A percentile compares a stretch with the other conserved stretches of the same genome.
Evolutionary conservation across 2,329 filamentous ascomycete species (phyloP).

Genomic region (Cordyceps militaris): DNA sequence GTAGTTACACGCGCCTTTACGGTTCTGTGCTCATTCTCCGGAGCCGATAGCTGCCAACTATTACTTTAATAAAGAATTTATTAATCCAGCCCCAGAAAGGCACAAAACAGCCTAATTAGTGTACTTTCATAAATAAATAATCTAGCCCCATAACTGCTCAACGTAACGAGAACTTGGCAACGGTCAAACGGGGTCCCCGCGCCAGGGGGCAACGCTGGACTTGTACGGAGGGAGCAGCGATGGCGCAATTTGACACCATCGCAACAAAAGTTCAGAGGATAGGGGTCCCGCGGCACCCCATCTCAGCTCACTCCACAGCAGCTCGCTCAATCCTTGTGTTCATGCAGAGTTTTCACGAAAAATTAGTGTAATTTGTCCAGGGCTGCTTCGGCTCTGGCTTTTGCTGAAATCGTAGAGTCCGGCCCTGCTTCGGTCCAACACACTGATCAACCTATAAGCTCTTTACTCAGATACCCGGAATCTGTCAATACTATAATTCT

Average conservation of each 20-base stretch:
- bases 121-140: no score
- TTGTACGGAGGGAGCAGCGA: neutral
- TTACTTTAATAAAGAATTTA: no score
- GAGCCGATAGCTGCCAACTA: no score
- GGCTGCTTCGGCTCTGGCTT: neutral
- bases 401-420: neutral
- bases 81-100: no score
- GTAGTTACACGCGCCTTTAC: no score
- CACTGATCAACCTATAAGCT: no score
- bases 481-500: no score
- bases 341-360: neutral
- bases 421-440: neutral
- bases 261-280: neutral
- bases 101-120: no score
- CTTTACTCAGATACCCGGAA: no score
- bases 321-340: neutral
- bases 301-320: slow-evolving; percentile 1
- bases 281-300: neutral
- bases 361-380: neutral
- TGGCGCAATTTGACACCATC: neutral
- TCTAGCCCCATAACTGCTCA: no score
- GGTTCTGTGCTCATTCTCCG: no score
- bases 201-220: neutral
- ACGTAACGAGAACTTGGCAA: neutral
- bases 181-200: neutral